phyloP scores from a whole-genome alignment of 768 basidiomycete genomes.

The Cystoderma amianthinum region DNA sequence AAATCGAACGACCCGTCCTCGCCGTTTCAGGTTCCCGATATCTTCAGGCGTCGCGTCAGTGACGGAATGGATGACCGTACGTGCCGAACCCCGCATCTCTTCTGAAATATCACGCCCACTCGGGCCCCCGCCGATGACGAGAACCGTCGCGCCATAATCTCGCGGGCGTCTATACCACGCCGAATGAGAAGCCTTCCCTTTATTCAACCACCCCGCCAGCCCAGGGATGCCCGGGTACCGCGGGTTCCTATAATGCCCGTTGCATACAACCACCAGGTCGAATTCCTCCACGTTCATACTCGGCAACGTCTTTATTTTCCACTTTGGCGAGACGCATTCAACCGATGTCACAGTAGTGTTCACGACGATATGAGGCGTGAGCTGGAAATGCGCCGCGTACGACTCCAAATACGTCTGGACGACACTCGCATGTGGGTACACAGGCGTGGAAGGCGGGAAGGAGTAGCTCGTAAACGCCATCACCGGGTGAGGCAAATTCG shows the following conservation, averaged over 20 bases:
- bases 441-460: conserved; percentile 66
- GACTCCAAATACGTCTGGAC: conserved; percentile 66
- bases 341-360: conserved; percentile 46
- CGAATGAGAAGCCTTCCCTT: conserved; percentile 53
- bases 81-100: conserved; percentile 42
- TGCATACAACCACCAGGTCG: conserved; percentile 68
- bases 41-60: conserved; percentile 25
- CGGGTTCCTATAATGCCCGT: conserved; percentile 68
- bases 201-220: conserved; percentile 46
- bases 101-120: conserved; percentile 63
- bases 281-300: conserved; percentile 29
- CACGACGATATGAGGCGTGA: conserved; percentile 58
- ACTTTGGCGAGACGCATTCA: conserved; percentile 31
- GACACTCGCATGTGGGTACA: conserved; percentile 55
- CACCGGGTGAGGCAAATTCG: conserved; percentile 72
- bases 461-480: conserved; percentile 63
- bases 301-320: conserved; percentile 41
- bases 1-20: conserved; percentile 36
- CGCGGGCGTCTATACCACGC: conserved; percentile 57
- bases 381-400: conserved; percentile 57
- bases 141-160: conserved; percentile 32
- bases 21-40: conserved; percentile 26
- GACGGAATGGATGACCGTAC: conserved; percentile 50
- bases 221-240: conserved; percentile 57
- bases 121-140: conserved; percentile 49